Evolutionary conservation across 192 early-diverging fungal species (phyloP), one percentile per base, ranked within the genome.

Genomic region (Rhizophlyctis rosea): DNA sequence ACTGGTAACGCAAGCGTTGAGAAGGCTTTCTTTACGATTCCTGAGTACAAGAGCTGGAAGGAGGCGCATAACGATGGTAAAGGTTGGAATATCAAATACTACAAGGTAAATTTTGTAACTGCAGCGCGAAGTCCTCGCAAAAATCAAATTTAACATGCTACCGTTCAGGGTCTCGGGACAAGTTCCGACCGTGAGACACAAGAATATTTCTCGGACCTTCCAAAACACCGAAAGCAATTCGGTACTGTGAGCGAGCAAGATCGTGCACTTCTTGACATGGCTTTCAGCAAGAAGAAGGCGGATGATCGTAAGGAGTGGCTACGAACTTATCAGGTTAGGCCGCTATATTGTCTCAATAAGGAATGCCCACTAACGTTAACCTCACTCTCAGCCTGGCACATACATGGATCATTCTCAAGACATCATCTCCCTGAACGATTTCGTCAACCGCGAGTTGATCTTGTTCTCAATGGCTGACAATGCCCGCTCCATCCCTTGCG

Each of bases 301-400:
- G 88, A 92, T 61, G 93, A 96, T 39, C 91, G 96, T 63, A 97
- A 99, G 67, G 88, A 95, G 55, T 97, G 96, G 95, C 75, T 99
- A 14, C 74, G 84, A 11, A 67, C 72, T 4, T 95, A 84, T 55
- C 55, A 74, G 75, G 85, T 87, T 61, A 27, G 33, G 16, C n/a
- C n/a, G n/a, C n/a, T n/a, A n/a, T n/a, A n/a, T n/a, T n/a, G n/a
- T n/a, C n/a, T n/a, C n/a, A n/a, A n/a, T n/a, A n/a, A n/a, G n/a
- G n/a, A n/a, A n/a, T n/a, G n/a, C n/a, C n/a, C n/a, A n/a, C n/a
- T n/a, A 44, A 18, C 39, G 18, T 44, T 18, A 44, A 13, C 13
- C 27, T 53, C 16, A 25, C 32, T 31, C 70, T 48, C 68, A 92
- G 79, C 90, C 91, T 0, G 96, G 94, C 13, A 97, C 87, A 13